Evolutionary conservation across 2,329 filamentous ascomycete species (phyloP).

Genomic region (Epichloe sylvatica): DNA sequence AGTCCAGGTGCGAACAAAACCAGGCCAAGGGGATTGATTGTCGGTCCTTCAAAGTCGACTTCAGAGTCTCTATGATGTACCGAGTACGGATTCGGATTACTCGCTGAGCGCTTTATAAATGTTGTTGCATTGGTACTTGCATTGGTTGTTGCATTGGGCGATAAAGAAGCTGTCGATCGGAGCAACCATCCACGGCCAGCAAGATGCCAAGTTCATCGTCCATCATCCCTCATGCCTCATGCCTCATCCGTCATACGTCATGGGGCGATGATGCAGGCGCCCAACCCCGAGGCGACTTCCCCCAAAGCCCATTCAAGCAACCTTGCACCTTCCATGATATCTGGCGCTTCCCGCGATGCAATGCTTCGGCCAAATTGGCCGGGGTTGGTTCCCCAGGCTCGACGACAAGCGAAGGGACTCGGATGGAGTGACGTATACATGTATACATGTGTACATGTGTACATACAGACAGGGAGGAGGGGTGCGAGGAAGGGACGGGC

Average conservation of each 20-base stretch:
- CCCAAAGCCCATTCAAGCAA: no score
- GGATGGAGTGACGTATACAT: no score
- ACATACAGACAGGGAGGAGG: no score
- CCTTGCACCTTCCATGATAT: no score
- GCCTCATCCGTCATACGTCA: no score
- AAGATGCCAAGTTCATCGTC: background rate
- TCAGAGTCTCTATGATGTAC: background rate
- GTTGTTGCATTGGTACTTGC: background rate
- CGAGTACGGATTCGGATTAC: no score
- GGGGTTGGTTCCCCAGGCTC: no score
- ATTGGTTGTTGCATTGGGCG: background rate
- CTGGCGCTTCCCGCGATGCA: no score
- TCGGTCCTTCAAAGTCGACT: background rate
- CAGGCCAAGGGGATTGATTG: background rate
- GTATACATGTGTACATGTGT: no score
- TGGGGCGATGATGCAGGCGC: background rate
- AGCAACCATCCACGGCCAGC: background rate
- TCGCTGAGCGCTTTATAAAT: background rate
- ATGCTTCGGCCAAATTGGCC: background rate
- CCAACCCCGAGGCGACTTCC: background rate
- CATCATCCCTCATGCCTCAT: background rate
- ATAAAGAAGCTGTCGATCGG: background rate
- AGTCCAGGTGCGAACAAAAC: background rate
- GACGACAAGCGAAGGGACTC: no score
- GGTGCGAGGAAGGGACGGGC: no score